Base-by-base conservation (phyloP, 805 yeast genomes). In the Zygotorulaspora chibaensis region DNA sequence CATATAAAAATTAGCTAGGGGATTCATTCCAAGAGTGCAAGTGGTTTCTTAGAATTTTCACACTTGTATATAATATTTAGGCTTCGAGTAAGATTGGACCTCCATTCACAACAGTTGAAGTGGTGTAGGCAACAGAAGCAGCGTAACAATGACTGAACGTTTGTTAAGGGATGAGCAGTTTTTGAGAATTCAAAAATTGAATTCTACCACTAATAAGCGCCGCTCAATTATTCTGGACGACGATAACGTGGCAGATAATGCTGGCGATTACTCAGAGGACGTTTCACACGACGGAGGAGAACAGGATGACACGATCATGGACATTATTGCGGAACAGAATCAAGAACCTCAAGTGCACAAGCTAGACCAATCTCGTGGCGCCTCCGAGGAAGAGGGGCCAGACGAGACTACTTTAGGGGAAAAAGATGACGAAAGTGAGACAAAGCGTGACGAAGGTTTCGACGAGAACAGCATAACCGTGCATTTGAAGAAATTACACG, bases 81-180 rank as follows among this genome's bases (percentile, higher is more conserved):
- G 25, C 25, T 20, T 20, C 25, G 25, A 20, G 25, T 20, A 20
- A 20, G 7, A 20, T 20, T 20, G 7, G 25, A 20, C 25, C 7
- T 20, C 7, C 7, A 20, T 4, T 20, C 25, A 23, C 16, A n/a
- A 20, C 7, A 20, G 25, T 20, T 7, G 7, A 20, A 20, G 25
- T 20, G 25, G 25, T 20, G 25, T 20, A 20, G 25, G 25, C 25
- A 20, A 20, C 25, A 20, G 25, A 20, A 20, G 25, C 25, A 20
- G 25, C 25, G 25, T 2, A 41, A 38, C 20, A 16, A 55, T 52
- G 57, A 30, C 56, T n/a, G 51, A 54, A 35, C 54, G 54, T 17
- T 40, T 61, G 23, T 40, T 58, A 27, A 45, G 55, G 26, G 58
- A 61, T 35, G 58, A 59, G 31, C 53, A 55, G 28, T 61, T 59